phyloP scores from a whole-genome alignment of 768 basidiomycete genomes.

The Gloeophyllum trabeum region DNA sequence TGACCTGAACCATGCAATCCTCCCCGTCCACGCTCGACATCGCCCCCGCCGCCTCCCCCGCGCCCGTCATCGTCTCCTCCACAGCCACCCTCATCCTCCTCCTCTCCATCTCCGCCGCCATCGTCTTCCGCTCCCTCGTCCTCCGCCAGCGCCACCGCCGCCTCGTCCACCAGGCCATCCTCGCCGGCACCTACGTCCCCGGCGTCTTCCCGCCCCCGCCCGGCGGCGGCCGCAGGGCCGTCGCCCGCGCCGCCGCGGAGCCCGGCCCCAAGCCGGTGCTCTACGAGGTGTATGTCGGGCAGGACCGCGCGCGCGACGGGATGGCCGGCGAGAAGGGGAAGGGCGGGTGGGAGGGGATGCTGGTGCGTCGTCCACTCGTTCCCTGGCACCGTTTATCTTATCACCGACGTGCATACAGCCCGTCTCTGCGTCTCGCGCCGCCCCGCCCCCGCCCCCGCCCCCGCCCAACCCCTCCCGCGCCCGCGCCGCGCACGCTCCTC shows the following conservation, averaged over 20 bases:
- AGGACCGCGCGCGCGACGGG: background rate
- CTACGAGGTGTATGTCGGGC: constrained; percentile 31
- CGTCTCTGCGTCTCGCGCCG: background rate
- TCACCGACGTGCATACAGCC: background rate
- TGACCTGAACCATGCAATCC: background rate
- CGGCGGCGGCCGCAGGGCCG: background rate
- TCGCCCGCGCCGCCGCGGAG: constrained; percentile 12
- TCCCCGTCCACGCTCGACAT: background rate
- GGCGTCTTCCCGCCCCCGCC: background rate
- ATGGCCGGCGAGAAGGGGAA: constrained; percentile 3
- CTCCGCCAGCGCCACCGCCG: constrained; percentile 51
- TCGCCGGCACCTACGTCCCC: constrained; percentile 50
- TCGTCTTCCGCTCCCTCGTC: constrained; percentile 52
- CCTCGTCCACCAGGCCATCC: constrained; percentile 51
- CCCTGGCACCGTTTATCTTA: too few relatives aligned
- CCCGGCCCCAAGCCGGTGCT: constrained; percentile 32
- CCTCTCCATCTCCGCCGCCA: constrained; percentile 54
- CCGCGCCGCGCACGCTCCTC: background rate
- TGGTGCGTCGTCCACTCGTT: constrained; percentile 5
- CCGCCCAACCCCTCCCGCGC: background rate
- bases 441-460: background rate
- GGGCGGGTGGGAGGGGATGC: constrained; percentile 8
- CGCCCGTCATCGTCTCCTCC: constrained; percentile 19
- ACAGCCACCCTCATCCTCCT: constrained; percentile 57
- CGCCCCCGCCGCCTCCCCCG: background rate